A percentile compares a stretch with the other conserved stretches of the same genome.
These are phyloP conservation scores for Didymella arachidicola DNA, from an alignment of 2,329 filamentous ascomycete species.

Conservation along the genomic window DNA sequence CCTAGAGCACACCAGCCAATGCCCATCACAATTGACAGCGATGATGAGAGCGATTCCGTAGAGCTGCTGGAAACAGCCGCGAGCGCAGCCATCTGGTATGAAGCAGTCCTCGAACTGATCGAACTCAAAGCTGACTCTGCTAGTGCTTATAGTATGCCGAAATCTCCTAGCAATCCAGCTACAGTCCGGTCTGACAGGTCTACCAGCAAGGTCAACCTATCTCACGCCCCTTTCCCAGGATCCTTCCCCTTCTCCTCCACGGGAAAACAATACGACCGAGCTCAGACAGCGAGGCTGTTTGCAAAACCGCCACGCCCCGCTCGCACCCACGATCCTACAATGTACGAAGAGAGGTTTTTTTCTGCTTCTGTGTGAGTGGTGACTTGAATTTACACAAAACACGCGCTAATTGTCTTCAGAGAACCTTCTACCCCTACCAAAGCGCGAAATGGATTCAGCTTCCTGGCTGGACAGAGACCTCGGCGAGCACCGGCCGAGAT, in stretches of 20 bases:
- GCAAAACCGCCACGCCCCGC: background rate
- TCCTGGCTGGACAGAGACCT: background rate
- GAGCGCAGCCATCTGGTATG: background rate
- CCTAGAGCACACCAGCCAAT: conserved; percentile 6
- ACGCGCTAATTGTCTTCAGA: background rate
- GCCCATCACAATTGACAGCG: conserved; percentile 27
- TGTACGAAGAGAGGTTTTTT: background rate
- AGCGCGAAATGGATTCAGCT: background rate
- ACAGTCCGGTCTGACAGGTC: background rate
- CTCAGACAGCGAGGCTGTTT: background rate
- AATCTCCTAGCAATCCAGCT: background rate
- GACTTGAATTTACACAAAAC: background rate
- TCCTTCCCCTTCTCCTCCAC: background rate
- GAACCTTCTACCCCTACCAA: background rate
- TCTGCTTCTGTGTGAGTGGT: background rate
- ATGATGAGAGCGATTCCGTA: background rate
- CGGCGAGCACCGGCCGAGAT: background rate
- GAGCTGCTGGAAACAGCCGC: background rate
- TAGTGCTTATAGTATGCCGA: background rate
- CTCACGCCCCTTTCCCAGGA: background rate
- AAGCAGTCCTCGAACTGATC: background rate
- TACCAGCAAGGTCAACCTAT: background rate
- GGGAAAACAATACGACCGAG: background rate
- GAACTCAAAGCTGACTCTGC: background rate
- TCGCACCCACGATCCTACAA: background rate